These are phyloP conservation scores for Rhizopogon rudus DNA, from an alignment of 768 basidiomycete species.

Conservation along the genomic window DNA sequence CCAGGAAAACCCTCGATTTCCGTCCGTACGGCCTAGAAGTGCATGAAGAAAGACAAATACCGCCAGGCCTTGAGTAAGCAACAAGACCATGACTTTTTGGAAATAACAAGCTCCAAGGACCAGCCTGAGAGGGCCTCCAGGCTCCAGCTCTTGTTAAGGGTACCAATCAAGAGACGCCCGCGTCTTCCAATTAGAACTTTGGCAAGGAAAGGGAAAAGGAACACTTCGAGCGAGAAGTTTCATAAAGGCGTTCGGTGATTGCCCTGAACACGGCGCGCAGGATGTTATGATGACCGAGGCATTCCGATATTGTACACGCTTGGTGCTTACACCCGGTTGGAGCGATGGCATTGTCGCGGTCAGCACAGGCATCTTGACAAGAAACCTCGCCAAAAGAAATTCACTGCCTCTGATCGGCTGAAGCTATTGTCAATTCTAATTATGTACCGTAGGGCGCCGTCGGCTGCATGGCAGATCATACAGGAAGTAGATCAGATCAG, in stretches of 20 bases:
- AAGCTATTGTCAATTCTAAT: neutral
- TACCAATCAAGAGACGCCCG: constrained; percentile 6
- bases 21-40: neutral
- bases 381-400: neutral
- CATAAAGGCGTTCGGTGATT: neutral
- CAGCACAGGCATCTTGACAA: neutral
- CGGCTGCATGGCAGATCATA: neutral
- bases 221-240: neutral
- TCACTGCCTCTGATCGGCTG: neutral
- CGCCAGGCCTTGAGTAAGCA: constrained; percentile 2
- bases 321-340: neutral
- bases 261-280: neutral
- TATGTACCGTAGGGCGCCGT: neutral
- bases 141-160: constrained; percentile 1
- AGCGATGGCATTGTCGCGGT: neutral
- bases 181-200: constrained; percentile 4
- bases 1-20: constrained; percentile 1
- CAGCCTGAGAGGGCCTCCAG: constrained; percentile 13
- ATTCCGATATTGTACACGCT: neutral
- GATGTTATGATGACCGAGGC: neutral
- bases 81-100: constrained; percentile 8
- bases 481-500: neutral
- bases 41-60: neutral
- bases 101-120: constrained; percentile 4
- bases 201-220: constrained; percentile 1